phyloP scores from a whole-genome alignment of 768 basidiomycete genomes.

The Mrakia hoshinonis region DNA sequence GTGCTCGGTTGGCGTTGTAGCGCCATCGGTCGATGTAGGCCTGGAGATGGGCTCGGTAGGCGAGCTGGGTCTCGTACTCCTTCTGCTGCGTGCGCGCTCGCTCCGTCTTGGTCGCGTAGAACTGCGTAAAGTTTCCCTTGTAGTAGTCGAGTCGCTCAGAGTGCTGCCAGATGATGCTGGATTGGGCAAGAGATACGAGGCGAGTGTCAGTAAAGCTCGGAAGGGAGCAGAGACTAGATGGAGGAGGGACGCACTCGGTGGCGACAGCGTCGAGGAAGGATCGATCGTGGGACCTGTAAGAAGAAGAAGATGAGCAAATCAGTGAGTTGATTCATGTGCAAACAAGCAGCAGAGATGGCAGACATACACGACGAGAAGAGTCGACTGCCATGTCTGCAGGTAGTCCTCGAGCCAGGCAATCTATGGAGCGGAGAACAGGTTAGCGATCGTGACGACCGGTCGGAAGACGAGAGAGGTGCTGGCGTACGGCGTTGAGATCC shows the following conservation, averaged over 20 bases:
- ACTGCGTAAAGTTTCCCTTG: constrained; percentile 98
- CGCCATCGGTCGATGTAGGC: constrained; percentile 98
- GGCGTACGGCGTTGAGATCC: constrained; percentile 29
- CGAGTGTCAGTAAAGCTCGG: background rate
- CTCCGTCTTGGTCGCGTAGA: constrained; percentile 97
- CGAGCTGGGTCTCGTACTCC: constrained; percentile 94
- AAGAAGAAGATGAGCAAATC: background rate
- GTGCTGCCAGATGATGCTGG: constrained; percentile 76
- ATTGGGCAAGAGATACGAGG: background rate
- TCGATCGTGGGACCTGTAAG: constrained; percentile 80
- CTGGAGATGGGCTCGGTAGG: constrained; percentile 87
- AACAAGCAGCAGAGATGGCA: background rate
- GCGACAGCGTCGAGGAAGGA: constrained; percentile 95
- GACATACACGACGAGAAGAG: constrained; percentile 78
- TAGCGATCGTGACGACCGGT: background rate
- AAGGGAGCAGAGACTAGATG: background rate
- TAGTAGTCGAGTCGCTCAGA: constrained; percentile 89
- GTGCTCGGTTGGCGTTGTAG: constrained; percentile 91
- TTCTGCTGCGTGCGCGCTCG: constrained; percentile 76
- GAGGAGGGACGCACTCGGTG: constrained; percentile 51
- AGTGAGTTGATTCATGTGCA: background rate
- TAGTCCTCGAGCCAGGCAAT: constrained; percentile 97
- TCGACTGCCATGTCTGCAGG: constrained; percentile 87
- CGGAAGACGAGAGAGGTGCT: background rate
- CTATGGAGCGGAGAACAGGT: background rate